Evolutionary conservation across 805 yeast genomes (phyloP).

Genomic region (Monosporozyma unispora): DNA sequence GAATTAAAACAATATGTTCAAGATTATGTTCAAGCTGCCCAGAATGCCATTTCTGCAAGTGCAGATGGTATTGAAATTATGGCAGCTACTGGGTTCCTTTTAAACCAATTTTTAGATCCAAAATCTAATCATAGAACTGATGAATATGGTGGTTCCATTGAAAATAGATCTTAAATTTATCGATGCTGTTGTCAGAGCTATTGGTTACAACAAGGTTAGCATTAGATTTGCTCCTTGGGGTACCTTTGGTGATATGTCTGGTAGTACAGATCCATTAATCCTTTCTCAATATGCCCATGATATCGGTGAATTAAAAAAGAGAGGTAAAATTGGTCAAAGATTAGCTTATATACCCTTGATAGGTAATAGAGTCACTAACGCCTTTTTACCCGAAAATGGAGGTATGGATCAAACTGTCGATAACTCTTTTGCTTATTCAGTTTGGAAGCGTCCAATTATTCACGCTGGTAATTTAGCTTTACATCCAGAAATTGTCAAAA

Average conservation of each 20-base stretch:
- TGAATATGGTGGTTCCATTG: slow-evolving; percentile 46
- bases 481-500: slow-evolving; percentile 19
- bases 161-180: slow-evolving; percentile 43
- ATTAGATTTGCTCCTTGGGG: slow-evolving; percentile 43
- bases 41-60: slow-evolving; percentile 28
- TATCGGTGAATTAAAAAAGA: slow-evolving; percentile 27
- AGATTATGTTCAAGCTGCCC: slow-evolving; percentile 39
- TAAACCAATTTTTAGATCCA: slow-evolving; percentile 46
- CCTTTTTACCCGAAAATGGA: slow-evolving; percentile 18
- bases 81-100: slow-evolving; percentile 58
- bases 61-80: slow-evolving; percentile 61
- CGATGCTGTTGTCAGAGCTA: slow-evolving; percentile 39
- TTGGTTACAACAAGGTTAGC: slow-evolving; percentile 45
- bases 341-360: slow-evolving; percentile 35
- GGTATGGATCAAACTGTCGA: slow-evolving; percentile 24
- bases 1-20: slow-evolving; percentile 11
- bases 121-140: slow-evolving; percentile 39
- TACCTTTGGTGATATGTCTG: slow-evolving; percentile 33
- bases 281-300: slow-evolving; percentile 36
- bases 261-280: slow-evolving; percentile 28
- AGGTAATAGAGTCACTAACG: slow-evolving; percentile 36
- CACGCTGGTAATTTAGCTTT: slow-evolving; percentile 33
- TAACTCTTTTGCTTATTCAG: slow-evolving; percentile 32
- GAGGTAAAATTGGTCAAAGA: too few relatives aligned
- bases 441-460: slow-evolving; percentile 39